These are phyloP conservation scores for Candida boleticola DNA, from an alignment of 805 yeast species.

Conservation along the genomic window DNA sequence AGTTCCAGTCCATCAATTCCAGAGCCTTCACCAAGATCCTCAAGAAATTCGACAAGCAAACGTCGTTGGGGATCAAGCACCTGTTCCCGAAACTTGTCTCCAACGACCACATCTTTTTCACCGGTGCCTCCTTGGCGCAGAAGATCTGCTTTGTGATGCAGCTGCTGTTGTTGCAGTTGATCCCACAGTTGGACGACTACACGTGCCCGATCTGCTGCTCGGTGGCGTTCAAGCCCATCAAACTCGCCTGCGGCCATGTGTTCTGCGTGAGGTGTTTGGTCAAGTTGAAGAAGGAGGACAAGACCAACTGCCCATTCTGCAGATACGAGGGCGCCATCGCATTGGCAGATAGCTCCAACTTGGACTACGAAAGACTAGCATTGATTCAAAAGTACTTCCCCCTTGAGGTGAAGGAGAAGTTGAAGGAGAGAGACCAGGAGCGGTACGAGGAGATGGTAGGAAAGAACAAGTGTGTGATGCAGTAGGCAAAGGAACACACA, in stretches of 20 bases:
- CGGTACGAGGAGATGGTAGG: constrained; percentile 30
- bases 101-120: constrained; percentile 41
- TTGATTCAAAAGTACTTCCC: constrained; percentile 65
- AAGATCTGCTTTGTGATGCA: constrained; percentile 57
- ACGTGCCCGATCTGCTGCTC: constrained; percentile 71
- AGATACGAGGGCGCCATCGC: constrained; percentile 50
- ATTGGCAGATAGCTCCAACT: constrained; percentile 56
- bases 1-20: constrained; percentile 60
- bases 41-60: constrained; percentile 75
- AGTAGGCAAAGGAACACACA: constrained; percentile 1
- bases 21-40: constrained; percentile 66
- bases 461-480: constrained; percentile 8
- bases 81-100: constrained; percentile 46
- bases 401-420: constrained; percentile 59
- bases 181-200: constrained; percentile 77
- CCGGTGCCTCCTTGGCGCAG: constrained; percentile 50
- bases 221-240: constrained; percentile 70
- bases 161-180: constrained; percentile 48
- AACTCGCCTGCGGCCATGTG: constrained; percentile 61
- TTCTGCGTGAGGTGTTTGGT: constrained; percentile 74
- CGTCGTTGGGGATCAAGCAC: constrained; percentile 48
- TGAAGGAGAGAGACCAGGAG: constrained; percentile 48
- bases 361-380: constrained; percentile 53
- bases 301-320: constrained; percentile 69
- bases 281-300: constrained; percentile 57